These are phyloP conservation scores for Nephelium lappaceum DNA, from an alignment of 345 rosid species.

Conservation along the genomic window DNA sequence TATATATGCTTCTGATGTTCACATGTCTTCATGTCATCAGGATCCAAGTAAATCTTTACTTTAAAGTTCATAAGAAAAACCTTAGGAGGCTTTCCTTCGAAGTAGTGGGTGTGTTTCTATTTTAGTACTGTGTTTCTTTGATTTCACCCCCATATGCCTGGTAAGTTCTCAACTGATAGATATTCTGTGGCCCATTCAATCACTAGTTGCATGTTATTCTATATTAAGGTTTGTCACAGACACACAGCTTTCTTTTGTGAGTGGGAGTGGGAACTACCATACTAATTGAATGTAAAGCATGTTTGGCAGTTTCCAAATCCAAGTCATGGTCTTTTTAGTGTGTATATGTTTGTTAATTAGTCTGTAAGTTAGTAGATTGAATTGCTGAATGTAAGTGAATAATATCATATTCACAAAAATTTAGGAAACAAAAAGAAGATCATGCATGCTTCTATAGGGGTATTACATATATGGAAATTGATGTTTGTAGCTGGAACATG, in stretches of 20 bases:
- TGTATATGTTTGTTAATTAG: too few relatives aligned
- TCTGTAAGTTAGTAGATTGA: too few relatives aligned
- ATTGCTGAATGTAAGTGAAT: not conserved
- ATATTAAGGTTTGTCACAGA: not conserved
- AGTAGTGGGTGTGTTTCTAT: slow-evolving; percentile 6
- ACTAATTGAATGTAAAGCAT: not conserved
- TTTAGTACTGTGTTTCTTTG: too few relatives aligned
- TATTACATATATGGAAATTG: not conserved
- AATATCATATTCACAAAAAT: too few relatives aligned
- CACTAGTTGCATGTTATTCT: not conserved
- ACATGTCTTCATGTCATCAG: not conserved
- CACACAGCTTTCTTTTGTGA: not conserved
- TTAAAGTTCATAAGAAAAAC: slow-evolving; percentile 15
- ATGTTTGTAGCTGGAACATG: too few relatives aligned
- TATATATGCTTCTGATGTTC: not conserved
- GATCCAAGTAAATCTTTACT: not conserved
- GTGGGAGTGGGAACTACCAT: not conserved
- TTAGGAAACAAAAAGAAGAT: too few relatives aligned
- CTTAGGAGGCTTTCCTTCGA: slow-evolving; percentile 11
- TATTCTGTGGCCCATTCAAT: not conserved
- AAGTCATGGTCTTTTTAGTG: not conserved
- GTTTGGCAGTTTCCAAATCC: not conserved
- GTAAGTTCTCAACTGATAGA: slow-evolving; percentile 24
- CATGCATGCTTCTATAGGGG: not conserved
- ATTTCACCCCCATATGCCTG: slow-evolving; percentile 15